These are phyloP conservation scores for Venturiaceae sp. DNA, from an alignment of 2,329 filamentous ascomycete genomes.

Conservation along the genomic window DNA sequence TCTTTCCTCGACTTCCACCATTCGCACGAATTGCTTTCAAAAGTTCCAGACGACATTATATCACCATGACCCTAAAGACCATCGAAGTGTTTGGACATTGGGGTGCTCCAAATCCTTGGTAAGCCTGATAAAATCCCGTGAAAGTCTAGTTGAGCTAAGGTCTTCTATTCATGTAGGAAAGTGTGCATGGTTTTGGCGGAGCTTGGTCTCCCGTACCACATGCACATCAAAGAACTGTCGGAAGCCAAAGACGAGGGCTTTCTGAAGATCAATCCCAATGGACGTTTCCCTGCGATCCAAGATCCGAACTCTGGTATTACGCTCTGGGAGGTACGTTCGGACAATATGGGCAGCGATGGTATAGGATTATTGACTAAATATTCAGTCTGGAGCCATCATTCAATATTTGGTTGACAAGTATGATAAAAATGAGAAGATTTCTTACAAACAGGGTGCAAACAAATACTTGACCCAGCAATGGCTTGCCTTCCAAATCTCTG, in stretches of 20 bases:
- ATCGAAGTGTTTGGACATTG: too few species aligned
- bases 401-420: slow-evolving; percentile 29
- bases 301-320: slow-evolving; percentile 36
- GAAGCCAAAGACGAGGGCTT: slow-evolving; percentile 18
- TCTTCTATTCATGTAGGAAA: too few species aligned
- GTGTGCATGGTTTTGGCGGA: slow-evolving; percentile 37
- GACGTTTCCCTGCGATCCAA: slow-evolving; percentile 31
- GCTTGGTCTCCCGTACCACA: slow-evolving; percentile 30
- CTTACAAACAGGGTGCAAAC: slow-evolving; percentile 22
- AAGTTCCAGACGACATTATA: too few species aligned
- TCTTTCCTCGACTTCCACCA: too few species aligned
- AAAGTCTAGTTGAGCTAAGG: too few species aligned
- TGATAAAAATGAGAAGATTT: slow-evolving; percentile 33
- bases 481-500: slow-evolving; percentile 34
- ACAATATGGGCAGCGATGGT: slow-evolving; percentile 1
- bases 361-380: neutral
- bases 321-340: too few species aligned
- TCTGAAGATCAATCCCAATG: slow-evolving; percentile 30
- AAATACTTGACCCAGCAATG: slow-evolving; percentile 28
- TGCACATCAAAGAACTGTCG: slow-evolving; percentile 22
- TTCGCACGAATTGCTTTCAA: too few species aligned
- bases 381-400: slow-evolving; percentile 17
- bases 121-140: too few species aligned
- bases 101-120: too few species aligned
- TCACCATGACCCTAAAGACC: too few species aligned